A percentile compares a stretch with the other conserved stretches of the same genome.
phyloP scores from a whole-genome alignment of 441 rosid genomes.

The Arabidopsis hybrid region DNA sequence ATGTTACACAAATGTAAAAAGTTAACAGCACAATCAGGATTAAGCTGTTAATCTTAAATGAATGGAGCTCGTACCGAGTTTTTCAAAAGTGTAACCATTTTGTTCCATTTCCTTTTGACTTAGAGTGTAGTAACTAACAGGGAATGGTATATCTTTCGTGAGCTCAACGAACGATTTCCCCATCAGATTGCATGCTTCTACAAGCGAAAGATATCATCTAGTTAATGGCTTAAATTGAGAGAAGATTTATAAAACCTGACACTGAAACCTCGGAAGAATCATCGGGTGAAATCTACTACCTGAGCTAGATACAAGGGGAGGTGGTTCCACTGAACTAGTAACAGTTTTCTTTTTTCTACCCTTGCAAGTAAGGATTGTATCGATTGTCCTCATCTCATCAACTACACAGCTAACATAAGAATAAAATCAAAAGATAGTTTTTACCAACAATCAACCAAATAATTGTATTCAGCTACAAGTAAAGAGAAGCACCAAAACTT shows the following conservation, averaged over 20 bases:
- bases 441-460: constrained; percentile 7
- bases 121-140: constrained; percentile 75
- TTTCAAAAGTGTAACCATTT: constrained; percentile 75
- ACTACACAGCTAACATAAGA: constrained; percentile 73
- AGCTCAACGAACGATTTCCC: constrained; percentile 50
- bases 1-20: constrained; percentile 27
- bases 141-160: constrained; percentile 77
- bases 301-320: constrained; percentile 51
- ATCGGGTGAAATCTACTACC: constrained; percentile 47
- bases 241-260: not conserved
- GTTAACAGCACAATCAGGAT: constrained; percentile 25
- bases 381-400: constrained; percentile 85
- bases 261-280: not conserved
- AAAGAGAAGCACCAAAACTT: constrained; percentile 36
- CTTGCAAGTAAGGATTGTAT: constrained; percentile 84
- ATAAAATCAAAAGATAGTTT: constrained; percentile 40
- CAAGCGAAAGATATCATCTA: constrained; percentile 32
- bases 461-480: constrained; percentile 5
- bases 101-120: constrained; percentile 77
- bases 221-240: constrained; percentile 20
- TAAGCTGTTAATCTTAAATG: not conserved
- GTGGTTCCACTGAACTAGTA: constrained; percentile 48
- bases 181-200: constrained; percentile 47
- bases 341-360: constrained; percentile 71
- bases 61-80: constrained; percentile 54